phyloP scores from a whole-genome alignment of 805 yeast genomes.

The Barnettozyma botsteinii region DNA sequence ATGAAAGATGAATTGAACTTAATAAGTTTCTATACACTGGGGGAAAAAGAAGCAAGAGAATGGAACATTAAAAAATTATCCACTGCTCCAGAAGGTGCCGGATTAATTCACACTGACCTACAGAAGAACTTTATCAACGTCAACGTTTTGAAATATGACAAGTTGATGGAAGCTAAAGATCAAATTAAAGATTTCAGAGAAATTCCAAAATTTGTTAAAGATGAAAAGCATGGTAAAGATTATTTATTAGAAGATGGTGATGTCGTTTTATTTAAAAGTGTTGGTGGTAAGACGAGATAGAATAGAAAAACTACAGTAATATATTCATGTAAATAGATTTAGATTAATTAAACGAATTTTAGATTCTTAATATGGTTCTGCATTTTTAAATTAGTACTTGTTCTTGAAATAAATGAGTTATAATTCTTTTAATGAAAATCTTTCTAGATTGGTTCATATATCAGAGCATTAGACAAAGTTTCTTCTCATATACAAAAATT shows the following conservation, averaged over 20 bases:
- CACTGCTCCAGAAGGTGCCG: conserved; percentile 86
- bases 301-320: neutral
- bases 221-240: conserved; percentile 62
- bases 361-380: neutral
- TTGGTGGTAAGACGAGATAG: conserved; percentile 48
- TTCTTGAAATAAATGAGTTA: too few relatives aligned
- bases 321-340: neutral
- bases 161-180: conserved; percentile 31
- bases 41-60: conserved; percentile 77
- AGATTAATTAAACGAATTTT: neutral
- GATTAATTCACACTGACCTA: conserved; percentile 80
- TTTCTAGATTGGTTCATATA: too few relatives aligned
- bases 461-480: conserved; percentile 26
- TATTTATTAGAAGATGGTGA: conserved; percentile 84
- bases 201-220: conserved; percentile 27
- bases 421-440: conserved; percentile 1
- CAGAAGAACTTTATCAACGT: conserved; percentile 78
- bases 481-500: conserved; percentile 27
- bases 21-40: conserved; percentile 85
- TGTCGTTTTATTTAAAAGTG: conserved; percentile 65
- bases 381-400: neutral
- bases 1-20: conserved; percentile 66
- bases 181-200: conserved; percentile 18
- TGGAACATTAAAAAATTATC: conserved; percentile 80
- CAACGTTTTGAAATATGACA: conserved; percentile 63